A percentile compares a stretch with the other conserved stretches of the same genome.
Evolutionary conservation across 139 green algal genomes (phyloP).

Genomic region (Chloropicon primus): DNA sequence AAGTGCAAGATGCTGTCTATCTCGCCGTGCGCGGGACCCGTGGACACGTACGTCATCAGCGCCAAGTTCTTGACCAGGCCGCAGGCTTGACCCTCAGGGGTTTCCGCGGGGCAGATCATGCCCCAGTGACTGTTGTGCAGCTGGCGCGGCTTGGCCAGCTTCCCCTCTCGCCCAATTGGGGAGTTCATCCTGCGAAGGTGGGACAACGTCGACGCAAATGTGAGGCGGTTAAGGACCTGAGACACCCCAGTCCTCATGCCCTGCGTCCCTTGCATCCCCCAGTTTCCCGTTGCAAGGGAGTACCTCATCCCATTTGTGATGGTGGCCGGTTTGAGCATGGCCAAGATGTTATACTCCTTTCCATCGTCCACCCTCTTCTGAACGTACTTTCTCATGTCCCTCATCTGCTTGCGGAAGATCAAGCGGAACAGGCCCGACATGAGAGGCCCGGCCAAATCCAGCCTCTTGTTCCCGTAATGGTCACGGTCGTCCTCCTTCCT

Average conservation of each 20-base stretch:
- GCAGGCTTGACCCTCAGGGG: conserved; percentile 77
- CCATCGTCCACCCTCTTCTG: conserved; percentile 40
- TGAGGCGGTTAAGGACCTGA: conserved; percentile 86
- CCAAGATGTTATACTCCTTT: conserved; percentile 33
- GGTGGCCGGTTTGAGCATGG: conserved; percentile 67
- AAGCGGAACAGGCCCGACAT: conserved; percentile 31
- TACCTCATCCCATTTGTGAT: conserved; percentile 90
- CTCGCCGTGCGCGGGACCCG: conserved; percentile 13
- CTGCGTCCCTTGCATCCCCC: conserved; percentile 43
- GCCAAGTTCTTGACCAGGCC: conserved; percentile 98
- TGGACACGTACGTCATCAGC: conserved; percentile 70
- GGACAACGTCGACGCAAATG: conserved; percentile 85
- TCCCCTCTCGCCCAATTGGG: conserved; percentile 63
- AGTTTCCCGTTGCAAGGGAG: conserved; percentile 94
- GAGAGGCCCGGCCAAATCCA: conserved; percentile 52
- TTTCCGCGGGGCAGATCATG: conserved; percentile 95
- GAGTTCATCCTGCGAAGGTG: conserved; percentile 95
- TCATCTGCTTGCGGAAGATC: conserved; percentile 61
- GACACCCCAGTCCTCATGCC: conserved; percentile 53
- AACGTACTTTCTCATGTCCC: conserved; percentile 73
- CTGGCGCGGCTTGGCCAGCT: conserved; percentile 84
- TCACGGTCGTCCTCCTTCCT: conserved; percentile 81
- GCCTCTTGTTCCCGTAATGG: conserved; percentile 96
- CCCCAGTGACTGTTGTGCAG: conserved; percentile 98
- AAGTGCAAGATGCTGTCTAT: conserved; percentile 27